phyloP scores from a whole-genome alignment of 176 grass and related monocot species.

The Ensete ventricosum region DNA sequence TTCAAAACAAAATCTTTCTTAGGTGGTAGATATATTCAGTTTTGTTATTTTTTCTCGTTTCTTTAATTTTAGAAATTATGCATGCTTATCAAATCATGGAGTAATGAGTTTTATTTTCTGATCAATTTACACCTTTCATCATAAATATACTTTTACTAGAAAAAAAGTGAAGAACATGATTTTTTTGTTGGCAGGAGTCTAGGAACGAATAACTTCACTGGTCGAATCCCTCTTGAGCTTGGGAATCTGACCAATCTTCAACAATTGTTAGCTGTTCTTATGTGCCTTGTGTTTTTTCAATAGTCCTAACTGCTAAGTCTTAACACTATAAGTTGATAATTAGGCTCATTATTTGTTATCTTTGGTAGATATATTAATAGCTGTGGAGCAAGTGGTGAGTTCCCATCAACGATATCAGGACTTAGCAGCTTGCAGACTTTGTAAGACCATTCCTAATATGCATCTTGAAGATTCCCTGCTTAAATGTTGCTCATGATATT shows the following conservation, averaged over 20 bases:
- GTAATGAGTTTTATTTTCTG: neutral
- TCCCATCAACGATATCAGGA: slow-evolving; percentile 47
- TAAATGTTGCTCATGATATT: neutral
- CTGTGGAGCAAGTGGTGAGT: slow-evolving; percentile 43
- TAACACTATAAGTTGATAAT: neutral
- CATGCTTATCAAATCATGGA: no score
- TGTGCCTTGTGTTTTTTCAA: no score
- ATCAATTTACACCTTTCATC: neutral
- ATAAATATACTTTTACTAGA: neutral
- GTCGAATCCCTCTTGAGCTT: slow-evolving; percentile 47
- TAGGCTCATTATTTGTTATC: neutral
- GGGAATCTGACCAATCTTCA: slow-evolving; percentile 48
- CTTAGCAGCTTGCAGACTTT: slow-evolving; percentile 34
- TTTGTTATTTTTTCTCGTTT: no score
- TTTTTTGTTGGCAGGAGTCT: slow-evolving; percentile 31
- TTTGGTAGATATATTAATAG: slow-evolving; percentile 54
- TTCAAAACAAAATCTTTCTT: no score
- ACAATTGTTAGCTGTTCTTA: slow-evolving; percentile 32
- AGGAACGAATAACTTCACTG: slow-evolving; percentile 47
- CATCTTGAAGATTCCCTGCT: neutral
- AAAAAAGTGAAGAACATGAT: neutral
- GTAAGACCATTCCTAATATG: slow-evolving; percentile 20
- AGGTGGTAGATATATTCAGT: no score
- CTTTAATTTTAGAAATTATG: no score
- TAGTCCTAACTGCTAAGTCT: neutral